Evolutionary conservation across 2,329 filamentous ascomycete genomes (phyloP).

Genomic region (Epichloe gansuensis): DNA sequence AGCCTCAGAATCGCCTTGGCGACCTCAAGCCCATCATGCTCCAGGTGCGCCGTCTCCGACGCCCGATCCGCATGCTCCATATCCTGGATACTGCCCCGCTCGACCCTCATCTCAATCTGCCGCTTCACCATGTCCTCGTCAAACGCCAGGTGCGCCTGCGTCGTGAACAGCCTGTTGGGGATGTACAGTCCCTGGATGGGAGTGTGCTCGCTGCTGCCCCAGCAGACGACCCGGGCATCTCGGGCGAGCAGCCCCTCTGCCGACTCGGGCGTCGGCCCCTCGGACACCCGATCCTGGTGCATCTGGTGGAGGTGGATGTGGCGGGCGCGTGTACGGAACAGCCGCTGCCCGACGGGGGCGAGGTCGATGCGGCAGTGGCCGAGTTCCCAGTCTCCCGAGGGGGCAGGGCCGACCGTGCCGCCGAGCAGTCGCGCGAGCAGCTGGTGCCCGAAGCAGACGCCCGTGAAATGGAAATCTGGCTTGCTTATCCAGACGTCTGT

Average conservation of each 20-base stretch:
- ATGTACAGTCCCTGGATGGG: slow-evolving; percentile 63
- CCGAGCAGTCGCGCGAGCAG: slow-evolving; percentile 61
- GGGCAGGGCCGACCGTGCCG: slow-evolving; percentile 50
- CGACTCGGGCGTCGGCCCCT: slow-evolving; percentile 41
- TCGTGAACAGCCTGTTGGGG: slow-evolving; percentile 49
- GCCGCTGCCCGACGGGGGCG: slow-evolving; percentile 49
- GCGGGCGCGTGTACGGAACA: slow-evolving; percentile 20
- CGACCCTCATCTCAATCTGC: slow-evolving; percentile 46
- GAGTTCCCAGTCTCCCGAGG: slow-evolving; percentile 59
- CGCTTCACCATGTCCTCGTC: slow-evolving; percentile 53
- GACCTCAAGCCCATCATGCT: slow-evolving; percentile 59
- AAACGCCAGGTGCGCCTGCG: slow-evolving; percentile 74
- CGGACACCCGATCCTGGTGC: slow-evolving; percentile 47
- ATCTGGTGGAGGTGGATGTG: background rate
- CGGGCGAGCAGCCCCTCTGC: slow-evolving; percentile 24
- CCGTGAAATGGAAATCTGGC: slow-evolving; percentile 47
- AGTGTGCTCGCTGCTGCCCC: slow-evolving; percentile 53
- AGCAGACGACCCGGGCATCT: slow-evolving; percentile 33
- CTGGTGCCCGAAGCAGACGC: slow-evolving; percentile 75
- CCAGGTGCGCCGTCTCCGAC: slow-evolving; percentile 44
- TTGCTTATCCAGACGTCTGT: slow-evolving; percentile 35
- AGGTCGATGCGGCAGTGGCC: slow-evolving; percentile 53
- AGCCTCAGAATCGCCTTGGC: slow-evolving; percentile 52
- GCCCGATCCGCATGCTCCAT: slow-evolving; percentile 49
- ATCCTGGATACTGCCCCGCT: slow-evolving; percentile 47